Percentiles rank a stretch among this genome's conserved stretches.
Evolutionary conservation across 768 basidiomycete species (phyloP).

Genomic region (Scleroderma citrinum): DNA sequence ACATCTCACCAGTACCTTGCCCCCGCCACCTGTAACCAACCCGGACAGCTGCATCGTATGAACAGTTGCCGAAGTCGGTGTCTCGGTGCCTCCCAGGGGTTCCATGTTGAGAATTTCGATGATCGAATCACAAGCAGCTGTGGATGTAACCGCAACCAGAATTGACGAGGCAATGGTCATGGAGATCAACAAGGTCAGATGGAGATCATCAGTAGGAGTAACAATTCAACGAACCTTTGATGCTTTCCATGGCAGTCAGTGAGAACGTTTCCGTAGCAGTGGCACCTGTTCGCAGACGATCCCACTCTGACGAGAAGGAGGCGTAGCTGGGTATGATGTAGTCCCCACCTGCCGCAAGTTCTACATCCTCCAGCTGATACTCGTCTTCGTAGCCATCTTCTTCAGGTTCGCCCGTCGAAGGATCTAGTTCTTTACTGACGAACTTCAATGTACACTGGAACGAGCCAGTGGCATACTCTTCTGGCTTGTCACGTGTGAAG

Average conservation of each 20-base stretch:
- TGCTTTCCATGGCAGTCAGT: slow-evolving; percentile 83
- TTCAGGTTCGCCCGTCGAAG: slow-evolving; percentile 90
- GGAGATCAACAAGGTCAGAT: slow-evolving; percentile 10
- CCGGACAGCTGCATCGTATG: slow-evolving; percentile 95
- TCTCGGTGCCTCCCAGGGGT: slow-evolving; percentile 85
- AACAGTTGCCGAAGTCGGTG: slow-evolving; percentile 74
- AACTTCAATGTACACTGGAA: slow-evolving; percentile 93
- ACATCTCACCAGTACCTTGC: slow-evolving; percentile 92
- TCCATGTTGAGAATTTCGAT: slow-evolving; percentile 97
- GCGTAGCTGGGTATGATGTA: slow-evolving; percentile 95
- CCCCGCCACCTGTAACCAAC: slow-evolving; percentile 84
- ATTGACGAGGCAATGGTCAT: slow-evolving; percentile 1
- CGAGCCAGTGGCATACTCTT: slow-evolving; percentile 72
- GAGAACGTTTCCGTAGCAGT: slow-evolving; percentile 90
- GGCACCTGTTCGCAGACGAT: slow-evolving; percentile 72
- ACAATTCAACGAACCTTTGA: slow-evolving; percentile 80
- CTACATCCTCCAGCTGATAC: slow-evolving; percentile 95
- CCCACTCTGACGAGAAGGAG: slow-evolving; percentile 94
- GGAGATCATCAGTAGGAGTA: slow-evolving; percentile 12
- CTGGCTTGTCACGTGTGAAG: slow-evolving; percentile 78
- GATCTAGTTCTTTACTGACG: slow-evolving; percentile 95
- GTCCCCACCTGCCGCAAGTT: slow-evolving; percentile 86
- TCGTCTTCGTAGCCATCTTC: slow-evolving; percentile 99
- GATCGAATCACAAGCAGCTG: slow-evolving; percentile 94
- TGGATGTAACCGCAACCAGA: slow-evolving; percentile 3